Evolutionary conservation across 2,329 filamentous ascomycete genomes (phyloP), one percentile per base, ranked within the genome.

Genomic region (Hypomyces rosellus): DNA sequence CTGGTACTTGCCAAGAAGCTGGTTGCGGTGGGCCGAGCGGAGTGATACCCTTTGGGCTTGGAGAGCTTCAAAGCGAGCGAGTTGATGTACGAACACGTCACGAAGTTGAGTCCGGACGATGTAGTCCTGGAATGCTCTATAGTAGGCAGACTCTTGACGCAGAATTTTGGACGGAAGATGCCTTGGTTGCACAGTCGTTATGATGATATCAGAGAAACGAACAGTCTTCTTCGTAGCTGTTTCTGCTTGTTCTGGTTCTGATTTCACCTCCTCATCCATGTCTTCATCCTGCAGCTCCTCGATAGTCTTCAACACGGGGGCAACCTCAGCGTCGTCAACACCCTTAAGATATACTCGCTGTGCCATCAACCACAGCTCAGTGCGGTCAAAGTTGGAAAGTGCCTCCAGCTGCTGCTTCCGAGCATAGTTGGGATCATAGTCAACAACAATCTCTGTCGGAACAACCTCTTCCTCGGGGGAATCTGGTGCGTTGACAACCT

Each of bases 41-140:
- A 90, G 80, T 41, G 85, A 89, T 50, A 91, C 77, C 37, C 93
- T 86, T 62, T 87, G 82, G 25, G 89, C 82, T 65, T 96, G 92
- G 44, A 96, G 76, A 20, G 89, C 89, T 65, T 97, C 92, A 53
- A 92, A 95, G 45, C 93, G 86, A 20, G 88, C 80, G 50, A 89
- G 82, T 39, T 89, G 86, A 66, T 95, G 88, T 49, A 95, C 80
- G 64, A 96, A 96, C 9, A 85, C 83, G 66, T 97, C 93, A 15
- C 76, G 73, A 48, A 76, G 74, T 50, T 81, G 82, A 13, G 81
- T 82, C 33, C 81, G 80, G 52, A 87, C 78, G 42, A 84, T 73
- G 57, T 88, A 79, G 62, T 86, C 83, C 58, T 89, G 84, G 66
- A 96, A 96, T 9, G 89, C 89, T 54, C 88, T 85, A 71, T 90